Evolutionary conservation across 2,329 filamentous ascomycete genomes (phyloP), one percentile per base, ranked within the genome.

Genomic region (Cladosporium colombiae): DNA sequence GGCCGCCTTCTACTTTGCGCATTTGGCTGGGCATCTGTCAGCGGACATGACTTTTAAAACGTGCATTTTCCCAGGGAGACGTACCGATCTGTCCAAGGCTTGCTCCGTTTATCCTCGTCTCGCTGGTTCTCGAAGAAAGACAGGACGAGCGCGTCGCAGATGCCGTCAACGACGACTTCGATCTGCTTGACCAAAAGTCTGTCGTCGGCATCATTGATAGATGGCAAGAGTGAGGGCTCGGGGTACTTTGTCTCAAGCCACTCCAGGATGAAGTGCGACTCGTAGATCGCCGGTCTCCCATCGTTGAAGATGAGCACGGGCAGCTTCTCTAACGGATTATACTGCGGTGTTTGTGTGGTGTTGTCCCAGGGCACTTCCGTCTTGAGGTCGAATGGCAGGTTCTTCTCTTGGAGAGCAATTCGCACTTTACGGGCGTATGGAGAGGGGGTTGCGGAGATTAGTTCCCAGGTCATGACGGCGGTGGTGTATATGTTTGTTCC

Each of bases 311-410:
- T 71, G 7, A 80, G 68, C 2, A 80, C 75, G 0, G 78, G 78
- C 0, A 80, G 73, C 59, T 80, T 79, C 46, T 80, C 78, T 5
- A 80, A 67, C 0, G 79, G 79, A 46, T 80, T 80, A 74, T 79
- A 74, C 46, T 71, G 66, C 1, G 78, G 77, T 14, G 76, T 80
- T 56, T 76, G 62, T 0, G 79, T 81, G 4, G 74, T 75, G 21
- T 68, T 70, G 70, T 81, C 74, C 79, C 79, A 81, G 0, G 78
- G 79, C 1, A 81, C 78, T 72, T 81, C 79, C 40, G 77, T 80
- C 55, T 78, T 71, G 33, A 81, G 73, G 0, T 65, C 69, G 73
- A 81, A 81, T 2, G 78, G 76, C 25, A 81, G 76, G 64, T 62
- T 56, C 69, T 81, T 81, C 25, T 81, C 75, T 46, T 68, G 65